Percentiles rank a stretch among this genome's conserved stretches.
phyloP scores from a whole-genome alignment of 176 grass and related monocot genomes.

The Oryza glaberrima region DNA sequence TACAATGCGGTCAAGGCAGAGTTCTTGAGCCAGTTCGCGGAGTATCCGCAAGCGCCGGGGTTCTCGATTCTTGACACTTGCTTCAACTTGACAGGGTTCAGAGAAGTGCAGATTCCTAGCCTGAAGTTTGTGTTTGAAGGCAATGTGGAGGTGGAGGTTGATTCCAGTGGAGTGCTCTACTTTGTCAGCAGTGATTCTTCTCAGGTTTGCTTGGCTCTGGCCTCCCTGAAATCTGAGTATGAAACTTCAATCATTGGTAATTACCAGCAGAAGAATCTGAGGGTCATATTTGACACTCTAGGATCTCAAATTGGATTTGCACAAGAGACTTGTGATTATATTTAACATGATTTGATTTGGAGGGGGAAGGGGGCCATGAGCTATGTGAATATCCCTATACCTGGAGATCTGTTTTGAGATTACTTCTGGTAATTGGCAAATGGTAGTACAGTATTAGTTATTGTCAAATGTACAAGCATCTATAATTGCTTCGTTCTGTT shows the following conservation, averaged over 20 bases:
- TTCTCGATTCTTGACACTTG: constrained; percentile 89
- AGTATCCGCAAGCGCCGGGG: constrained; percentile 57
- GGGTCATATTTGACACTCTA: constrained; percentile 77
- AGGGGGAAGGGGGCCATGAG: constrained; percentile 15
- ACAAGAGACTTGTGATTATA: constrained; percentile 77
- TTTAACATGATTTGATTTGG: constrained; percentile 35
- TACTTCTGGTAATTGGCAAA: constrained; percentile 54
- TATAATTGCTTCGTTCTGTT: not conserved
- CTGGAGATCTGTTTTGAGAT: constrained; percentile 49
- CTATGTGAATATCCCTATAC: constrained; percentile 62
- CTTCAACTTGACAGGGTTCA: constrained; percentile 77
- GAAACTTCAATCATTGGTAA: constrained; percentile 81
- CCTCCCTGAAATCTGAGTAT: constrained; percentile 69
- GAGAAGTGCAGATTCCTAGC: constrained; percentile 72
- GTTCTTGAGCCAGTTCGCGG: constrained; percentile 60
- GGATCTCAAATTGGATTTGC: constrained; percentile 75
- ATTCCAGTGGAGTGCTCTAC: constrained; percentile 81
- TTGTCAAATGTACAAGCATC: constrained; percentile 33
- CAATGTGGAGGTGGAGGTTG: constrained; percentile 60
- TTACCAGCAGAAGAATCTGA: constrained; percentile 96
- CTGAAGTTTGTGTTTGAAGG: constrained; percentile 69
- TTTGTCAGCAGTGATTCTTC: constrained; percentile 72
- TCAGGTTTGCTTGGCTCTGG: constrained; percentile 83
- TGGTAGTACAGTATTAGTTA: constrained; percentile 51
- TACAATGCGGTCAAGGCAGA: constrained; percentile 65